Conservation (phyloP, 83 land plant species). For the Diphasiastrum complanatum region DNA sequence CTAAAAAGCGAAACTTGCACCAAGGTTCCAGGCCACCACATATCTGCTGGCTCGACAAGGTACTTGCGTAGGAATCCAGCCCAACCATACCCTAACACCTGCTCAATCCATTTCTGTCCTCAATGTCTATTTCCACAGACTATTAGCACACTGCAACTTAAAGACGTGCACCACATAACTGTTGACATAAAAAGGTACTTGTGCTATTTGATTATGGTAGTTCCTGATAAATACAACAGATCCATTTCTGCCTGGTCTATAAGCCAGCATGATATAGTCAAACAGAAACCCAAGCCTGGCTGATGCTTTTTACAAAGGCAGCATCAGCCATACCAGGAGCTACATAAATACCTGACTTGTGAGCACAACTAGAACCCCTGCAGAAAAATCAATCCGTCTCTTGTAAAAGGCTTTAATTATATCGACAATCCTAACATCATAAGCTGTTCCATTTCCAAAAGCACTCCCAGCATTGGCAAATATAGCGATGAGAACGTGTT, state of each 20-base stretch:
- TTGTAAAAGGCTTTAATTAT: conserved; percentile 58
- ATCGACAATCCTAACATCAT: conserved; percentile 64
- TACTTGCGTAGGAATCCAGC: conserved; percentile 48
- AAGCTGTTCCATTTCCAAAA: conserved; percentile 54
- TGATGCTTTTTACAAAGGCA: no score
- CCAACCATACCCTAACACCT: conserved; percentile 54
- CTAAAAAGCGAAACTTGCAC: conserved; percentile 65
- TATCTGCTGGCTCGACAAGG: conserved; percentile 66
- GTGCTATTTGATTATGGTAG: no score
- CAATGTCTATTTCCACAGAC: neutral
- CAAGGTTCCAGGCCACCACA: conserved; percentile 77
- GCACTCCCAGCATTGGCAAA: conserved; percentile 79
- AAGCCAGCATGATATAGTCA: no score
- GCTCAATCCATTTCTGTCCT: neutral
- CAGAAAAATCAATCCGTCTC: conserved; percentile 39
- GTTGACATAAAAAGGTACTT: no score
- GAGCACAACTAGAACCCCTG: conserved; percentile 44
- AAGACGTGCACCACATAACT: no score
- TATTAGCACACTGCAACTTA: neutral
- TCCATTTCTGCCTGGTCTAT: no score
- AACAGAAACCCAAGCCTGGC: no score
- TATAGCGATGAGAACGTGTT: conserved; percentile 80
- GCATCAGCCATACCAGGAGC: no score
- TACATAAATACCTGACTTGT: conserved; percentile 67
- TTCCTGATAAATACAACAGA: no score